A percentile compares a stretch with the other conserved stretches of the same genome.
Evolutionary conservation across 495 filamentous ascomycete species (phyloP).

Genomic region (Melanomma pulvis-pyrius): DNA sequence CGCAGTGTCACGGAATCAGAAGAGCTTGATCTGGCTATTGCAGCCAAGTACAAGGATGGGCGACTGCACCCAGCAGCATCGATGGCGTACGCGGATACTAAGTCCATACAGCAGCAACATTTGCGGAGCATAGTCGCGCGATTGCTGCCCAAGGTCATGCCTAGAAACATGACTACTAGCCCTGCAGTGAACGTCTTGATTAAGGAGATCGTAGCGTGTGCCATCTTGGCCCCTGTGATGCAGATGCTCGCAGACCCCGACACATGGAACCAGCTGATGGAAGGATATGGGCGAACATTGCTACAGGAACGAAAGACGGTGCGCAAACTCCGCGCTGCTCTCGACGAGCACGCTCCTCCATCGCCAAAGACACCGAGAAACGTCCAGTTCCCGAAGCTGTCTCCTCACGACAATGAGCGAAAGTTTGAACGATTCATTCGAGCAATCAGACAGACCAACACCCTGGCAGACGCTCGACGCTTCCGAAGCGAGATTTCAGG

Average conservation of each 20-base stretch:
- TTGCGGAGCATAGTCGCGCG: slow-evolving; percentile 69
- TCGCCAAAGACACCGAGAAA: slow-evolving; percentile 66
- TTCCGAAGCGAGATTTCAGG: slow-evolving; percentile 92
- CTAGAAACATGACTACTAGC: slow-evolving; percentile 72
- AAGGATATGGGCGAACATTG: slow-evolving; percentile 80
- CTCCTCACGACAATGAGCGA: slow-evolving; percentile 76
- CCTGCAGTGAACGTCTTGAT: slow-evolving; percentile 77
- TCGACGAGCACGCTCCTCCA: slow-evolving; percentile 93
- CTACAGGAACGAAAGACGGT: slow-evolving; percentile 96
- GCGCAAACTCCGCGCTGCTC: slow-evolving; percentile 85
- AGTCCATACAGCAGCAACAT: slow-evolving; percentile 82
- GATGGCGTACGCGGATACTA: slow-evolving; percentile 77
- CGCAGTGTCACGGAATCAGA: slow-evolving; percentile 93
- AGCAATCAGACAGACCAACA: slow-evolving; percentile 83
- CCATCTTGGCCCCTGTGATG: slow-evolving; percentile 71
- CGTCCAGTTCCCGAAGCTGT: slow-evolving; percentile 67
- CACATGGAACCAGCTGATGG: slow-evolving; percentile 95
- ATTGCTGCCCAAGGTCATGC: slow-evolving; percentile 76
- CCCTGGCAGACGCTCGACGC: slow-evolving; percentile 89
- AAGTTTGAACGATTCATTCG: slow-evolving; percentile 94
- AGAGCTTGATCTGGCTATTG: slow-evolving; percentile 91
- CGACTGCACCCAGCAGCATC: slow-evolving; percentile 88
- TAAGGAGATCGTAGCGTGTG: slow-evolving; percentile 81
- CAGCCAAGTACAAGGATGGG: slow-evolving; percentile 86
- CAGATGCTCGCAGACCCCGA: slow-evolving; percentile 83